A percentile compares a stretch with the other conserved stretches of the same genome.
Evolutionary conservation across 2,329 filamentous ascomycete genomes (phyloP).

Genomic region (Fusarium nodosum): DNA sequence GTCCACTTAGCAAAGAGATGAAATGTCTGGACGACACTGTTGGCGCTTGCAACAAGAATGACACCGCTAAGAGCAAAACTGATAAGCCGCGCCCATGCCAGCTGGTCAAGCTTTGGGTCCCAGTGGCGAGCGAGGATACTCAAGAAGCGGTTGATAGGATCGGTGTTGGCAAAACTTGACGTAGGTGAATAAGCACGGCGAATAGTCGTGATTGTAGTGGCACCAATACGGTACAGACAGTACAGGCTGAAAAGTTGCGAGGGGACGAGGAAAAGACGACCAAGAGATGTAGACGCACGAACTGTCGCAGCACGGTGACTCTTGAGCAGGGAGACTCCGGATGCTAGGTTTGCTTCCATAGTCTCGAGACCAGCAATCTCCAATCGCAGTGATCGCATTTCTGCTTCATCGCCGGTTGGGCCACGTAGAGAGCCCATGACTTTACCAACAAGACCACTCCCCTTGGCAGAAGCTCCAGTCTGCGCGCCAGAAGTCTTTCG

Average conservation of each 20-base stretch:
- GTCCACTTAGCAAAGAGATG: slow-evolving; percentile 82
- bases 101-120: slow-evolving; percentile 84
- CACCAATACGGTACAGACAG: slow-evolving; percentile 85
- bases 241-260: slow-evolving; percentile 82
- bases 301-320: slow-evolving; percentile 73
- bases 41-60: slow-evolving; percentile 85
- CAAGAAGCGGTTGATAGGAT: slow-evolving; percentile 87
- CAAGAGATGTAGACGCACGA: slow-evolving; percentile 75
- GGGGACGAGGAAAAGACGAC: slow-evolving; percentile 72
- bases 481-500: slow-evolving; percentile 65
- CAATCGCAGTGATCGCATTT: slow-evolving; percentile 74
- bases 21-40: slow-evolving; percentile 87
- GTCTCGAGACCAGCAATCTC: slow-evolving; percentile 85
- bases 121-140: slow-evolving; percentile 85
- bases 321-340: slow-evolving; percentile 74
- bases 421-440: slow-evolving; percentile 79
- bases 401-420: slow-evolving; percentile 69
- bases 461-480: slow-evolving; percentile 44
- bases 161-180: slow-evolving; percentile 74
- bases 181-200: slow-evolving; percentile 64
- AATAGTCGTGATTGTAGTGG: slow-evolving; percentile 76
- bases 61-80: slow-evolving; percentile 86
- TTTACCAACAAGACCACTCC: slow-evolving; percentile 76
- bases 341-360: slow-evolving; percentile 80
- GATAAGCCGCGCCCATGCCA: slow-evolving; percentile 86